A percentile compares a stretch with the other conserved stretches of the same genome.
phyloP scores from a whole-genome alignment of 208 protist species.

The Wallacemonas collosoma region DNA sequence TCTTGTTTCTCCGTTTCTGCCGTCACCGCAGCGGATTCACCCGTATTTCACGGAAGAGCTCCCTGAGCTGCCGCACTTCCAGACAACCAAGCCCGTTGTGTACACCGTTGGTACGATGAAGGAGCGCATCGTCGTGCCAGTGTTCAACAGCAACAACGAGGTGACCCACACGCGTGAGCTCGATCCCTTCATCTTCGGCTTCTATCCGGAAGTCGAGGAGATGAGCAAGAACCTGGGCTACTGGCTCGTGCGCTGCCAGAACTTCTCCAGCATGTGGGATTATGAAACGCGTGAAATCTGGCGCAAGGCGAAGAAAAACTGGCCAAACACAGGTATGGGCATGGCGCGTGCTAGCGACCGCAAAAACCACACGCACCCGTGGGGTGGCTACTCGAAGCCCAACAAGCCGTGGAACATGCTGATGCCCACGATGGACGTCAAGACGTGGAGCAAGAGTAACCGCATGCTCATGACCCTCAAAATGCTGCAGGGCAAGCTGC shows the following conservation, averaged over 20 bases:
- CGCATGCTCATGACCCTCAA: slow-evolving; percentile 90
- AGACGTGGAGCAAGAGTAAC: slow-evolving; percentile 87
- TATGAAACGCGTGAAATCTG: slow-evolving; percentile 90
- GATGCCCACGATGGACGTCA: slow-evolving; percentile 89
- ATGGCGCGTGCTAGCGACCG: slow-evolving; percentile 86
- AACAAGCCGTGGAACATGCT: slow-evolving; percentile 92
- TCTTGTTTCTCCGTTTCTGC: slow-evolving; percentile 82
- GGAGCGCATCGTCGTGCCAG: slow-evolving; percentile 83
- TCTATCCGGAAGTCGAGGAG: slow-evolving; percentile 79
- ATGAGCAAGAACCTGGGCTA: slow-evolving; percentile 82
- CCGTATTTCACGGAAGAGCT: slow-evolving; percentile 88
- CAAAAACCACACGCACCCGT: slow-evolving; percentile 78
- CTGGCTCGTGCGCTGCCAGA: slow-evolving; percentile 89
- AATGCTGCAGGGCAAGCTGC: slow-evolving; percentile 88
- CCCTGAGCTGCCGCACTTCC: slow-evolving; percentile 84
- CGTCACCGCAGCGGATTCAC: slow-evolving; percentile 82
- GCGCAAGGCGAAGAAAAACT: slow-evolving; percentile 91
- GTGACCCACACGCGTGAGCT: slow-evolving; percentile 89
- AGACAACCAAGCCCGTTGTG: slow-evolving; percentile 73
- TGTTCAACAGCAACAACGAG: slow-evolving; percentile 73
- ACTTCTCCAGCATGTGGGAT: slow-evolving; percentile 90
- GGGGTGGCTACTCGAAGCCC: slow-evolving; percentile 78
- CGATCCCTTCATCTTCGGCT: slow-evolving; percentile 91
- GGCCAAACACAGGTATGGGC: slow-evolving; percentile 92
- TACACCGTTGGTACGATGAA: slow-evolving; percentile 88